Conservation (phyloP, 768 basidiomycete genomes). For the Auriculariales sp. region DNA sequence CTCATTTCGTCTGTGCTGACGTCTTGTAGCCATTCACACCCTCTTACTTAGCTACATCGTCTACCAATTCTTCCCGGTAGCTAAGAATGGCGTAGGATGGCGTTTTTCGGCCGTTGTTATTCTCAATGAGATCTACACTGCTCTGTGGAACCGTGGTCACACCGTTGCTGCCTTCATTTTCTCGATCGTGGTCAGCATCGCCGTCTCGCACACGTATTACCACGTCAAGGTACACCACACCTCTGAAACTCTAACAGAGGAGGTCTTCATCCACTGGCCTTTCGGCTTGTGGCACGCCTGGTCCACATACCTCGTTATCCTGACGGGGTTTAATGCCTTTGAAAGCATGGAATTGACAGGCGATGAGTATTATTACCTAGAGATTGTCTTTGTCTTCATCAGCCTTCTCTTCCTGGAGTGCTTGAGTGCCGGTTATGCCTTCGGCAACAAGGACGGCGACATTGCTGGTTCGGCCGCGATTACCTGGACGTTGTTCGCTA, state of each 20-base stretch:
- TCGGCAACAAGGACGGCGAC: slow-evolving; percentile 24
- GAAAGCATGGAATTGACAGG: slow-evolving; percentile 23
- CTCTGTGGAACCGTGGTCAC: slow-evolving; percentile 15
- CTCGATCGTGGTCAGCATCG: slow-evolving; percentile 20
- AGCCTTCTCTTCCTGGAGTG: slow-evolving; percentile 24
- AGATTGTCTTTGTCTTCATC: slow-evolving; percentile 28
- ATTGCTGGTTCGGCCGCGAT: slow-evolving; percentile 27
- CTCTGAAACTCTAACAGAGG: slow-evolving; percentile 17
- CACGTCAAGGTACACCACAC: slow-evolving; percentile 22
- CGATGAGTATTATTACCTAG: slow-evolving; percentile 24
- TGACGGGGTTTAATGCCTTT: slow-evolving; percentile 18
- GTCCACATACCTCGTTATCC: slow-evolving; percentile 13
- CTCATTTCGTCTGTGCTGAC: too few species aligned
- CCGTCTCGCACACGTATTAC: slow-evolving; percentile 26
- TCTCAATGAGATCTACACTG: slow-evolving; percentile 26
- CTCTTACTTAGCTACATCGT: slow-evolving; percentile 27
- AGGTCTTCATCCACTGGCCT: slow-evolving; percentile 27
- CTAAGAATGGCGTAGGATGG: slow-evolving; percentile 26
- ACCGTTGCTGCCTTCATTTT: slow-evolving; percentile 29
- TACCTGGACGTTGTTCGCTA: slow-evolving; percentile 25
- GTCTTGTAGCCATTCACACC: slow-evolving; percentile 25
- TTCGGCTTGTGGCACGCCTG: slow-evolving; percentile 27
- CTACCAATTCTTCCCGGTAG: slow-evolving; percentile 12
- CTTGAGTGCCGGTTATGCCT: slow-evolving; percentile 25
- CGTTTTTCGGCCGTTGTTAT: slow-evolving; percentile 25